A percentile compares a stretch with the other conserved stretches of the same genome.
phyloP scores from a whole-genome alignment of 176 grass and related monocot genomes.

The Pontederia crassipes region DNA sequence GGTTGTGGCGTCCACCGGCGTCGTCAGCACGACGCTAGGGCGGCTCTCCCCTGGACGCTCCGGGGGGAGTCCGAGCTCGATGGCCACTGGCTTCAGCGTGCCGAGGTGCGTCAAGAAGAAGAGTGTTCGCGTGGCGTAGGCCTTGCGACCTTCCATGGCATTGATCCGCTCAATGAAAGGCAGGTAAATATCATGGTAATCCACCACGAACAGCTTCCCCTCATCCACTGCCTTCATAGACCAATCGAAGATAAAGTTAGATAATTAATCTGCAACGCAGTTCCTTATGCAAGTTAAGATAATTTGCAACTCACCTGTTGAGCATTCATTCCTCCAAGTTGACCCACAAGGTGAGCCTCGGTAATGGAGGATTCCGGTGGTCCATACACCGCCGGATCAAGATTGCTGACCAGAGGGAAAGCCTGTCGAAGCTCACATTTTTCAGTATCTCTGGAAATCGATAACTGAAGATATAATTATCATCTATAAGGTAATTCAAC shows the following conservation, averaged over 20 bases:
- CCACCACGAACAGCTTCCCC: conserved; percentile 66
- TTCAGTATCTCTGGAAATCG: not conserved
- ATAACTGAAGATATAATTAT: not conserved
- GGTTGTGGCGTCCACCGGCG: conserved; percentile 67
- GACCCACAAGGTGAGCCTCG: conserved; percentile 49
- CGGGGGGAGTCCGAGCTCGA: conserved; percentile 70
- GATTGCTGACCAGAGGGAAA: conserved; percentile 75
- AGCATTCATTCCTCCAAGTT: conserved; percentile 72
- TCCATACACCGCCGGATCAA: conserved; percentile 67
- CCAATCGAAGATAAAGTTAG: not conserved
- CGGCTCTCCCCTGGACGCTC: conserved; percentile 34
- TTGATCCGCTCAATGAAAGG: conserved; percentile 93
- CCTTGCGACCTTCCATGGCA: conserved; percentile 67
- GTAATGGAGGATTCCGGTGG: conserved; percentile 75
- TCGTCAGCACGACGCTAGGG: conserved; percentile 59
- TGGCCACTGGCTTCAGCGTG: conserved; percentile 87
- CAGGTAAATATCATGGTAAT: conserved; percentile 75
- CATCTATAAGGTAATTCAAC: too few species aligned
- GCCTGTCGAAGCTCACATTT: conserved; percentile 30
- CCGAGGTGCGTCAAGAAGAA: conserved; percentile 73
- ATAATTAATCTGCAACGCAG: not conserved
- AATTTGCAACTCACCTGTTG: conserved; percentile 45
- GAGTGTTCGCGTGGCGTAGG: conserved; percentile 73
- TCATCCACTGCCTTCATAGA: conserved; percentile 66
- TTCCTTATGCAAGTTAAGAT: too few species aligned